Evolutionary conservation across 495 filamentous ascomycete species (phyloP), one percentile per base, ranked within the genome.

Genomic region (Echria macrotheca): DNA sequence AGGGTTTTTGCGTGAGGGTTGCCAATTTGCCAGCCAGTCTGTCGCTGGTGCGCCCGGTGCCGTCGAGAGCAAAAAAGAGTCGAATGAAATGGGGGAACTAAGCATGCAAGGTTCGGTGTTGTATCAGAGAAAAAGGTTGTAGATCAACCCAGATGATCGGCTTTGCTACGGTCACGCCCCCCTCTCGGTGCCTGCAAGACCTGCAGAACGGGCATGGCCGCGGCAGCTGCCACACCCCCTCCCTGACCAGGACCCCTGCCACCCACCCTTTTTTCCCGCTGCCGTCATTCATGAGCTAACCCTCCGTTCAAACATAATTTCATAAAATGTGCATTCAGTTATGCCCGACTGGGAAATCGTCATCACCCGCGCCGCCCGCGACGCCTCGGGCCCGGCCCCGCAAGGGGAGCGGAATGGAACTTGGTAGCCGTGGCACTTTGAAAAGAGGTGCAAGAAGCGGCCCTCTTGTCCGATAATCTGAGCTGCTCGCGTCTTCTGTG

Each of bases 51-150:
- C n/a, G n/a, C n/a, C 50, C 50, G 43, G 36, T 52, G 49, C 28
- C 21, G 17, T 49, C 26, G 39, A 41, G 40, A n/a, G n/a, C n/a
- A n/a, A n/a, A 17, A 28, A 39, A 53, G 17, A 24, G 48, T 54
- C 50, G 53, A 51, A 52, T 49, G 45, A 52, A 50, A n/a, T n/a
- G n/a, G 49, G 52, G 44, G 40, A 40, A 53, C 56, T 59, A 62
- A 60, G 59, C 41, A 66, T 62, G 63, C 63, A 64, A 58, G 61
- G 56, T 56, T 64, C 58, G 63, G 61, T 62, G 55, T 58, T 64
- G 58, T 54, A 61, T 57, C 54, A 55, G 49, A 50, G 46, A 45
- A 46, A 52, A 54, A 52, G 47, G 53, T 54, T 58, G 57, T 53
- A 44, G 58, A 64, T 61, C 60, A 55, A 55, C 52, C 58, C 47